phyloP scores from a whole-genome alignment of 2,329 filamentous ascomycete genomes.

The Thielaviopsis cerberus region DNA sequence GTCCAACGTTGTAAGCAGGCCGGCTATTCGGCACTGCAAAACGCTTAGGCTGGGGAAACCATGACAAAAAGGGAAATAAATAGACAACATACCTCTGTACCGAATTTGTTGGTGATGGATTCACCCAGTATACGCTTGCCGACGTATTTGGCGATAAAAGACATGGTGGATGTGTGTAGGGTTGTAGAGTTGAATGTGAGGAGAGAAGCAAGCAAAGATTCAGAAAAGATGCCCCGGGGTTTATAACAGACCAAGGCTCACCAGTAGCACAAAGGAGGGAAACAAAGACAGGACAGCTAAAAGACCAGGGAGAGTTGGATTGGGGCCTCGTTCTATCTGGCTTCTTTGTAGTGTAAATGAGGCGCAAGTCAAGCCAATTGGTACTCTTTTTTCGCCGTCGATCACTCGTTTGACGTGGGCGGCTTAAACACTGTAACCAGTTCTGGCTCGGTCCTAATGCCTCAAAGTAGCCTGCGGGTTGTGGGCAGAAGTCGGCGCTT shows the following conservation, averaged over 20 bases:
- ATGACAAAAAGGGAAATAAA: background rate
- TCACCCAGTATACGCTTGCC: slow-evolving; percentile 40
- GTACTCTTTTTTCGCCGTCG: background rate
- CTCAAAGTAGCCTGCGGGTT: too few relatives aligned
- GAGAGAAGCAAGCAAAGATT: background rate
- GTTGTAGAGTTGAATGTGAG: background rate
- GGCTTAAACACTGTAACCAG: too few relatives aligned
- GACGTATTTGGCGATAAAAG: slow-evolving; percentile 34
- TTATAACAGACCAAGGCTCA: background rate
- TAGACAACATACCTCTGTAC: slow-evolving; percentile 27
- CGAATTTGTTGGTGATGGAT: slow-evolving; percentile 37
- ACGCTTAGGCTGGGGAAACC: background rate
- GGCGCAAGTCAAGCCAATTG: background rate
- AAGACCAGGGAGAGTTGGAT: background rate
- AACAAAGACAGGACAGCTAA: background rate
- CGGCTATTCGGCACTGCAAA: background rate
- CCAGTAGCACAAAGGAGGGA: background rate
- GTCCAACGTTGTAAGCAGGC: background rate
- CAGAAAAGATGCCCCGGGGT: background rate
- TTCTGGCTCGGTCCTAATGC: too few relatives aligned
- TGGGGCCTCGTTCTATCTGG: background rate
- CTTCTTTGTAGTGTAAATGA: background rate
- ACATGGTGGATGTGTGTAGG: slow-evolving; percentile 23
- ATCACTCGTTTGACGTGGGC: background rate
- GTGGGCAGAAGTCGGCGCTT: too few relatives aligned